These are phyloP conservation scores for Sequoiadendron giganteum DNA, from an alignment of 75 land plant genomes.

Conservation along the genomic window DNA sequence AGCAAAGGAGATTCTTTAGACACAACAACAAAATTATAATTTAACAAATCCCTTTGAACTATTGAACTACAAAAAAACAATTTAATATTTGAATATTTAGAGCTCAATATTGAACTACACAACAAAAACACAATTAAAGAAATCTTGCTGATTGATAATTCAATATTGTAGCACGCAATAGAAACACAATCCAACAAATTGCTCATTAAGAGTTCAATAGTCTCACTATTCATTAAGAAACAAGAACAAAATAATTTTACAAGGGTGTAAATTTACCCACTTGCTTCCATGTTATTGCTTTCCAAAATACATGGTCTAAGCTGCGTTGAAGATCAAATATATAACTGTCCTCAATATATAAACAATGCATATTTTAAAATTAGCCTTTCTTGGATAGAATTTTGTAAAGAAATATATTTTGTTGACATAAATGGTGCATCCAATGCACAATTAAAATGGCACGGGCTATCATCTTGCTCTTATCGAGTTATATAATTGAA, in stretches of 20 bases:
- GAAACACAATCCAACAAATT: background rate
- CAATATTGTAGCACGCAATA: too few relatives aligned
- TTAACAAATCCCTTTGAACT: too few relatives aligned
- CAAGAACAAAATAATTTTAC: background rate
- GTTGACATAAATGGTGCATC: background rate
- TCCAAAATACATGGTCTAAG: background rate
- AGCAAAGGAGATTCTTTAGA: too few relatives aligned
- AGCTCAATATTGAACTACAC: too few relatives aligned
- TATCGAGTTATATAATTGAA: constrained; percentile 46
- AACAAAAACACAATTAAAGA: too few relatives aligned
- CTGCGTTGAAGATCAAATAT: background rate
- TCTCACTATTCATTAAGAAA: background rate
- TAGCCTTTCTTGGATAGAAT: background rate
- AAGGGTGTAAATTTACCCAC: background rate
- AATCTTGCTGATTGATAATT: too few relatives aligned
- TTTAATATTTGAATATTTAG: too few relatives aligned
- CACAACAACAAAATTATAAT: too few relatives aligned
- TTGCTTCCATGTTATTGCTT: background rate
- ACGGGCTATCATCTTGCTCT: constrained; percentile 26
- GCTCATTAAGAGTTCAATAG: background rate
- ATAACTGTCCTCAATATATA: background rate
- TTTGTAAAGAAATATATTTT: background rate
- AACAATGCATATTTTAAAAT: background rate
- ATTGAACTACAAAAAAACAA: too few relatives aligned
- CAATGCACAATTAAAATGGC: background rate